Conservation (phyloP, 495 filamentous ascomycete species). For the Poronia punctata region DNA sequence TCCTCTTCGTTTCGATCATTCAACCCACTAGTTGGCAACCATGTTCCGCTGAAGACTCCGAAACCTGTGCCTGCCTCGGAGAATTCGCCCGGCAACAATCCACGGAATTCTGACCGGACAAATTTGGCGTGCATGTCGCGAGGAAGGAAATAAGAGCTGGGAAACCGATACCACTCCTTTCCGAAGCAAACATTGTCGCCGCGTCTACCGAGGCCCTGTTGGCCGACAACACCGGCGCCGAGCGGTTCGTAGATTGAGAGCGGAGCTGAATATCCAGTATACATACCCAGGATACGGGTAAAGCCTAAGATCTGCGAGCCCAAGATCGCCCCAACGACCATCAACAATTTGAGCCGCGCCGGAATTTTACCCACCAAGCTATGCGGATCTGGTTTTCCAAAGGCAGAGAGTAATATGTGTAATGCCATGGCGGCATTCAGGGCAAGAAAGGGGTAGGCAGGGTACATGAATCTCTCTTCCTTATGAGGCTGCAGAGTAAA, state of each 20-base stretch:
- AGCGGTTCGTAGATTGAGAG: conserved; percentile 62
- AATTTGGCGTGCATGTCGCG: conserved; percentile 74
- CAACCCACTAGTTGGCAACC: conserved; percentile 74
- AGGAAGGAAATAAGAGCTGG: conserved; percentile 86
- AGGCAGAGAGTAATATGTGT: conserved; percentile 65
- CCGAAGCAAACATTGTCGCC: conserved; percentile 80
- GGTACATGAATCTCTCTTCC: conserved; percentile 98
- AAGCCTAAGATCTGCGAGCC: conserved; percentile 58
- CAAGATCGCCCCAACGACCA: conserved; percentile 45
- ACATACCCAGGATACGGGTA: conserved; percentile 69
- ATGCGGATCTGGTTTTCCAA: conserved; percentile 62
- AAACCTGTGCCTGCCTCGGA: conserved; percentile 55
- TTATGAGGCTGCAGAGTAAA: conserved; percentile 94
- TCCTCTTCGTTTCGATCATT: conserved; percentile 92
- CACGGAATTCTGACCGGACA: conserved; percentile 80
- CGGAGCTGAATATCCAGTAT: conserved; percentile 80
- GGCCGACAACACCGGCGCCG: conserved; percentile 40
- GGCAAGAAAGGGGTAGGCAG: conserved; percentile 86
- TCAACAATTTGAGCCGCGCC: conserved; percentile 56
- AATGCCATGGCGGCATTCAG: conserved; percentile 83
- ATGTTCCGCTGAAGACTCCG: conserved; percentile 67
- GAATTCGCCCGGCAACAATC: conserved; percentile 88
- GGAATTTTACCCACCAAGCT: conserved; percentile 62
- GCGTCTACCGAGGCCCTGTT: conserved; percentile 36
- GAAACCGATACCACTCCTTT: conserved; percentile 99